A percentile compares a stretch with the other conserved stretches of the same genome.
Conservation (phyloP, 164 flowering plant species). For the Stephania japonica region DNA sequence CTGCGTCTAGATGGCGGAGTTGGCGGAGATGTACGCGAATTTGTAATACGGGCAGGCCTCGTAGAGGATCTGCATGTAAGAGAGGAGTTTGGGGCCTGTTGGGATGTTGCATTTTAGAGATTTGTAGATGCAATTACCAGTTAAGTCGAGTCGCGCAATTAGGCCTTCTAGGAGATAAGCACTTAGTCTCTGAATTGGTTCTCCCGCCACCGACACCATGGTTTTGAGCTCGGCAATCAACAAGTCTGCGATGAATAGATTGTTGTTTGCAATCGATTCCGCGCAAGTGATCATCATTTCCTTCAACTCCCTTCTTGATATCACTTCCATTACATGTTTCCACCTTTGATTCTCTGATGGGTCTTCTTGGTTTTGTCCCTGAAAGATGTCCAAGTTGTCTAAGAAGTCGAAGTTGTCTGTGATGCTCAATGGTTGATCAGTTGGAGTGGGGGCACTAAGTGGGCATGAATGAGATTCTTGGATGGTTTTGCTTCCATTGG, state of each 20-base stretch:
- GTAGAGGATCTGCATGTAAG: slow-evolving; percentile 68
- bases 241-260: slow-evolving; percentile 36
- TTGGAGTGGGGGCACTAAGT: slow-evolving; percentile 35
- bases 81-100: slow-evolving; percentile 47
- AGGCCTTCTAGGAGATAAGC: slow-evolving; percentile 84
- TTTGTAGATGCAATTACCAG: slow-evolving; percentile 69
- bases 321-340: slow-evolving; percentile 32
- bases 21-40: slow-evolving; percentile 73
- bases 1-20: slow-evolving; percentile 81
- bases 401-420: slow-evolving; percentile 24
- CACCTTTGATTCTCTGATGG: slow-evolving; percentile 32
- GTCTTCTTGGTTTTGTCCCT: slow-evolving; percentile 19
- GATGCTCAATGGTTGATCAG: slow-evolving; percentile 39
- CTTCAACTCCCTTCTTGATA: slow-evolving; percentile 45
- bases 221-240: slow-evolving; percentile 49
- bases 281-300: slow-evolving; percentile 56
- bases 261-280: slow-evolving; percentile 46
- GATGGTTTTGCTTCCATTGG: slow-evolving; percentile 41
- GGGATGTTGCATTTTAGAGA: slow-evolving; percentile 69
- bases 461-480: slow-evolving; percentile 15
- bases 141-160: slow-evolving; percentile 48
- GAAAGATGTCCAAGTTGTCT: slow-evolving; percentile 22
- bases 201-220: slow-evolving; percentile 81
- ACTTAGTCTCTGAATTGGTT: slow-evolving; percentile 66
- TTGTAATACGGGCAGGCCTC: slow-evolving; percentile 80